Evolutionary conservation across 2,329 filamentous ascomycete species (phyloP).

Genomic region (Lachnellula arida): DNA sequence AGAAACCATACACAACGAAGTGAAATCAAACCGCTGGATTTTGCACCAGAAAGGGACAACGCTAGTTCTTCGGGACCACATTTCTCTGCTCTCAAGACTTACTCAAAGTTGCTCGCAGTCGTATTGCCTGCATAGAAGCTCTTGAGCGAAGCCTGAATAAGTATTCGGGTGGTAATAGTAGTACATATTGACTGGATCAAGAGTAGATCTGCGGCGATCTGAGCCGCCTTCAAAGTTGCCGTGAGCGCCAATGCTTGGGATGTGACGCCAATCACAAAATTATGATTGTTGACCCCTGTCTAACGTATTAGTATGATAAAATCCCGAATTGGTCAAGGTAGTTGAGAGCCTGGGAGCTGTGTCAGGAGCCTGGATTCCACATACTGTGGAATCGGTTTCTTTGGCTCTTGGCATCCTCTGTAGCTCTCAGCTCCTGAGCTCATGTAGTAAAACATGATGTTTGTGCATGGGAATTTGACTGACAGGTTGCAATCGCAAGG

Average conservation of each 20-base stretch:
- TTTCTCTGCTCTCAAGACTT: neutral
- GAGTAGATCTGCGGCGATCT: conserved; percentile 72
- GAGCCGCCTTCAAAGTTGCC: conserved; percentile 80
- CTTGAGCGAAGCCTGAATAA: conserved; percentile 51
- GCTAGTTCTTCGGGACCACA: neutral
- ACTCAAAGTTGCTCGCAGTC: conserved; percentile 54
- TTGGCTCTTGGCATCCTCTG: too few relatives aligned
- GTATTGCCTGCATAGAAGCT: conserved; percentile 53
- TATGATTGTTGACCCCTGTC: conserved; percentile 49
- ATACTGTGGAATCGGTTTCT: too few relatives aligned
- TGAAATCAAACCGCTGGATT: neutral
- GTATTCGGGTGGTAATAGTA: conserved; percentile 63
- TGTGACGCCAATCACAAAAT: conserved; percentile 54
- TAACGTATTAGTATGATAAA: too few relatives aligned
- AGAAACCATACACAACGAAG: neutral
- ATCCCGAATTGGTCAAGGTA: too few relatives aligned
- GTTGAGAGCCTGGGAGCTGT: too few relatives aligned
- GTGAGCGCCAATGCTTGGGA: conserved; percentile 66
- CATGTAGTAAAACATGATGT: too few relatives aligned
- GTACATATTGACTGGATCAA: conserved; percentile 71
- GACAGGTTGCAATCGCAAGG: conserved; percentile 67
- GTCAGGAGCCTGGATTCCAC: too few relatives aligned
- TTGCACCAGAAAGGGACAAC: neutral
- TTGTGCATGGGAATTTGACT: too few relatives aligned
- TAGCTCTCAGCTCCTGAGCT: too few relatives aligned